These are phyloP conservation scores for Bacidia gigantensis DNA, from an alignment of 495 filamentous ascomycete species.

Conservation along the genomic window DNA sequence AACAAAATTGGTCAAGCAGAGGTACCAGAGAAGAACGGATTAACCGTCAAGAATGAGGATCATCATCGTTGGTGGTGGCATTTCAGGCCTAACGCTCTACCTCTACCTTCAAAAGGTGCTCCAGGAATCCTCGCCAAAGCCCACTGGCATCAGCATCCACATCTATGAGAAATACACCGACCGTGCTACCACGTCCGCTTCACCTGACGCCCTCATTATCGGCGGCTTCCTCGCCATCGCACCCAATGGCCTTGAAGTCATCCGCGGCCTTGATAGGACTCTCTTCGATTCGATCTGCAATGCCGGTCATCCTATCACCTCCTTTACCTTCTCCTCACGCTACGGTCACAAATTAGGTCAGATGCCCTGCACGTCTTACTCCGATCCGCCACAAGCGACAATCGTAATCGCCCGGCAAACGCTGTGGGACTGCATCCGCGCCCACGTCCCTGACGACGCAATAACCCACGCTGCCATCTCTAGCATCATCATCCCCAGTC, in stretches of 20 bases:
- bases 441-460: conserved; percentile 21
- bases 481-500: conserved; percentile 12
- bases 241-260: conserved; percentile 37
- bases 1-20: background rate
- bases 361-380: conserved; percentile 15
- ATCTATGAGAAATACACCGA: conserved; percentile 28
- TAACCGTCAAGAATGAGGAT: conserved; percentile 31
- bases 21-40: background rate
- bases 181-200: background rate
- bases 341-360: conserved; percentile 24
- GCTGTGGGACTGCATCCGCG: conserved; percentile 25
- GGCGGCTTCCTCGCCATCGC: conserved; percentile 37
- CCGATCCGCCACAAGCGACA: conserved; percentile 19
- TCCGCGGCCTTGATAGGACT: conserved; percentile 26
- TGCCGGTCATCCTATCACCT: conserved; percentile 26
- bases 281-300: conserved; percentile 26
- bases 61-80: conserved; percentile 40
- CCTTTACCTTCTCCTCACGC: conserved; percentile 27
- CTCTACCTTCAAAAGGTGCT: conserved; percentile 37
- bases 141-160: conserved; percentile 18
- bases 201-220: conserved; percentile 21
- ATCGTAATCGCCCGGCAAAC: conserved; percentile 26
- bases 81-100: conserved; percentile 34
- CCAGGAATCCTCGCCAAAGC: conserved; percentile 15
- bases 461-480: conserved; percentile 23